Evolutionary conservation across 345 rosid genomes (phyloP), one percentile per base, ranked within the genome.

Genomic region (Chamaenerion angustifolium): DNA sequence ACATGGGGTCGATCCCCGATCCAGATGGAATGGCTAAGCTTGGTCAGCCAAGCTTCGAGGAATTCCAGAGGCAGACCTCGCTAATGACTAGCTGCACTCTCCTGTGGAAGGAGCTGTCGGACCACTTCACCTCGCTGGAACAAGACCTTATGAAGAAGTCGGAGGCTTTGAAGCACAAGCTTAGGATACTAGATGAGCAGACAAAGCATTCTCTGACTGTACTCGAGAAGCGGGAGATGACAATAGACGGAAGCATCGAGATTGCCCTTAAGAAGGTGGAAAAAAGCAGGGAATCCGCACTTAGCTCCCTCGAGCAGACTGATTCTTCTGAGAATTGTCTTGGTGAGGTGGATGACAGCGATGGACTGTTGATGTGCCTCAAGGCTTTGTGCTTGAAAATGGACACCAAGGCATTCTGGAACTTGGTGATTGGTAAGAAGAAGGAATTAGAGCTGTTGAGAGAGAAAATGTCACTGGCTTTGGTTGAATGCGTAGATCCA

Each of bases 1-100:
- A 54, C 71, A 92, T 87, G 94, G 98, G 90, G 88, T 82, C 94
- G 71, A 72, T 68, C 80, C 78, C 85, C 95, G 90, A 92, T 84
- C 93, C 94, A 0, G 98, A 95, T 65, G 96, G 71, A 79, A 68
- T 79, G 56, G 69, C 82, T 12, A 89, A 76, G 79, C 70, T 67
- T 62, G 57, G 85, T 71, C 90, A 58, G 58, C 53, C 95, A 63
- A 76, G 83, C 59, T 92, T 92, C 72, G 98, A 87, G 51, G 96
- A 92, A 67, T 92, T 92, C 72, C 88, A 87, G 79, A 73, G 82
- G 37, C 98, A 92, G 56, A 63, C 94, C 25, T 87, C 98, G 14
- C 64, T 92, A 58, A 92, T 92, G 98, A 82, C 88, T n/a, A 81
- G 89, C 82, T 92, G 98, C 63, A 87, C 95, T 31, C 95, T 92